Percentiles rank a stretch among this genome's conserved stretches.
Conservation (phyloP, 2,329 filamentous ascomycete species). For the Hypoxylon rubiginosum region DNA sequence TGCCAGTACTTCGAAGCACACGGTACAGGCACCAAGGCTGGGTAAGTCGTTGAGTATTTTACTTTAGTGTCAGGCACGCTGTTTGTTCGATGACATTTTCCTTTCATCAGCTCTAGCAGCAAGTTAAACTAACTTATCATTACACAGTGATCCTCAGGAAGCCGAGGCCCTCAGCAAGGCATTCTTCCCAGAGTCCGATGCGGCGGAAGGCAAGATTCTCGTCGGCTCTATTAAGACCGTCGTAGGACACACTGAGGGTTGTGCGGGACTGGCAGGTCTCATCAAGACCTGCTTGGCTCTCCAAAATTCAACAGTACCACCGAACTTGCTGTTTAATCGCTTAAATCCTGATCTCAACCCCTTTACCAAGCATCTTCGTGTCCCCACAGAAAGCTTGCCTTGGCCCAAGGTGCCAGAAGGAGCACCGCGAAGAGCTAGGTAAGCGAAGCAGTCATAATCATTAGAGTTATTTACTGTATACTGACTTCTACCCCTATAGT, state of each 20-base stretch:
- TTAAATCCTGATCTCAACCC: slow-evolving; percentile 49
- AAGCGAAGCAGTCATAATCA: background rate
- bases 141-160: slow-evolving; percentile 43
- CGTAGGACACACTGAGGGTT: slow-evolving; percentile 49
- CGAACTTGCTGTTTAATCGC: slow-evolving; percentile 51
- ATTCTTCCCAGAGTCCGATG: slow-evolving; percentile 16
- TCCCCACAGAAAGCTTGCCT: slow-evolving; percentile 21
- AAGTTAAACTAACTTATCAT: background rate
- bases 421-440: slow-evolving; percentile 6
- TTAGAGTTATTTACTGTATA: background rate
- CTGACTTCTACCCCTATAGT: slow-evolving; percentile 17
- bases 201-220: slow-evolving; percentile 12
- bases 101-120: background rate
- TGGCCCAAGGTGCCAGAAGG: slow-evolving; percentile 15
- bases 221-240: slow-evolving; percentile 49
- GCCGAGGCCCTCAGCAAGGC: slow-evolving; percentile 39
- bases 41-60: no score
- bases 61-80: no score
- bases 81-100: background rate
- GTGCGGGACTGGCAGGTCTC: slow-evolving; percentile 48
- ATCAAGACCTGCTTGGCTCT: slow-evolving; percentile 45
- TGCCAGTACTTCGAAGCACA: slow-evolving; percentile 48
- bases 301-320: slow-evolving; percentile 42
- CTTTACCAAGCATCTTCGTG: slow-evolving; percentile 38
- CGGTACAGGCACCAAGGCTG: slow-evolving; percentile 5